Evolutionary conservation across 768 basidiomycete species (phyloP).

Genomic region (Lentinula boryana): DNA sequence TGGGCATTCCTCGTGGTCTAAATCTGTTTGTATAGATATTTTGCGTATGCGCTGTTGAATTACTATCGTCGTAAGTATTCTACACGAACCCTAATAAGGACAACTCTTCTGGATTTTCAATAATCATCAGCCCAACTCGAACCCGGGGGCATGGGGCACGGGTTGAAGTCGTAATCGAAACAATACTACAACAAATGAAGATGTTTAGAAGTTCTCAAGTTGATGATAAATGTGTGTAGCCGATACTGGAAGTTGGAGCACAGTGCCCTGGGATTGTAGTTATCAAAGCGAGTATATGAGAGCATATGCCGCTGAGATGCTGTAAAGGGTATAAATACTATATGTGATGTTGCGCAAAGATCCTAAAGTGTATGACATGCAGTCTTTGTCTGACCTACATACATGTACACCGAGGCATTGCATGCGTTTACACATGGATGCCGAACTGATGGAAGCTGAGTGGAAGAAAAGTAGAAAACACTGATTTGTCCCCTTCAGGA

Average conservation of each 20-base stretch:
- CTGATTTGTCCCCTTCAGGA: constrained; percentile 7
- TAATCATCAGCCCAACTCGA: not conserved
- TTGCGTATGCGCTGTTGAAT: not conserved
- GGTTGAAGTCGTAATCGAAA: not conserved
- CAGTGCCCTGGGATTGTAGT: not conserved
- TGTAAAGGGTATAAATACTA: not conserved
- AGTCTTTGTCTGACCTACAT: not conserved
- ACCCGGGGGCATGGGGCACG: not conserved
- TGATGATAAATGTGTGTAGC: not conserved
- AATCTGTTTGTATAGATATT: not conserved
- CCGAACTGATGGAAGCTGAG: not conserved
- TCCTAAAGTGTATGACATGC: not conserved
- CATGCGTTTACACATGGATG: constrained; percentile 3
- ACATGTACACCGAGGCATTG: not conserved
- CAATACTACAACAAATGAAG: not conserved
- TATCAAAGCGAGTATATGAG: not conserved
- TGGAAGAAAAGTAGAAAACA: not conserved
- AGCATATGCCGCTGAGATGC: not conserved
- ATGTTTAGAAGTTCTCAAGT: not conserved
- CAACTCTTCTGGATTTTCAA: not conserved
- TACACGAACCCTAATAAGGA: not conserved
- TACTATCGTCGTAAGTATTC: not conserved
- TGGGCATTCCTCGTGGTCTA: not conserved
- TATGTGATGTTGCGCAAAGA: not conserved
- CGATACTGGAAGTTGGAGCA: not conserved